Percentiles rank a stretch among this genome's conserved stretches.
These are phyloP conservation scores for Fusarium fracticaudum DNA, from an alignment of 2,329 filamentous ascomycete genomes.

Conservation along the genomic window DNA sequence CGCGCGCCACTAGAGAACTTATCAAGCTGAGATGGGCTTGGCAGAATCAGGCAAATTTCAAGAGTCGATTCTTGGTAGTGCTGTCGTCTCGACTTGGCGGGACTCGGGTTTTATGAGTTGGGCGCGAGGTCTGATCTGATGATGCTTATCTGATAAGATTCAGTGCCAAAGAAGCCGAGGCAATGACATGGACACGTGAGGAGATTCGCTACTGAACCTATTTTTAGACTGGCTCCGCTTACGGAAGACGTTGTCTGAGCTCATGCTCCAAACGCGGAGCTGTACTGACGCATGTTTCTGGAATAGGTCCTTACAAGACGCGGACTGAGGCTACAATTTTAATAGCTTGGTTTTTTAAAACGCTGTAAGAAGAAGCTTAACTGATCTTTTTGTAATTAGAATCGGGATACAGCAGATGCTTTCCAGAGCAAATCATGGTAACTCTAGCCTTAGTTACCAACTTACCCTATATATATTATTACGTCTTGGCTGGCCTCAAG, in stretches of 20 bases:
- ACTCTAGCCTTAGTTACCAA: rapidly evolving
- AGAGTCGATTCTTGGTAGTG: not conserved
- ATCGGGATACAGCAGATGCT: rapidly evolving
- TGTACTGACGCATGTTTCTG: too few species aligned
- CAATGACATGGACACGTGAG: not conserved
- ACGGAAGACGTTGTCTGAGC: not conserved
- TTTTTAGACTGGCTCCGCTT: not conserved
- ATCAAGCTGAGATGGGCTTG: not conserved
- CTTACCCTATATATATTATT: not conserved
- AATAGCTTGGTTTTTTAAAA: rapidly evolving
- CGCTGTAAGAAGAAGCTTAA: rapidly evolving
- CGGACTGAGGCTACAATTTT: rapidly evolving
- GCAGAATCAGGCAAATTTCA: not conserved
- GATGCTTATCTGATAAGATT: not conserved
- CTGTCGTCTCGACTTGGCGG: not conserved
- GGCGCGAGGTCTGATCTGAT: not conserved
- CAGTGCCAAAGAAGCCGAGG: not conserved
- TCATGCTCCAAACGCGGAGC: not conserved
- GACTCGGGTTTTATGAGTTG: not conserved
- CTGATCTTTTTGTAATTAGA: rapidly evolving
- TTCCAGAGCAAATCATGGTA: not conserved
- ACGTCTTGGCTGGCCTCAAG: not conserved
- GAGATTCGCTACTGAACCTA: rapidly evolving
- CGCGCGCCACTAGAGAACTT: not conserved
- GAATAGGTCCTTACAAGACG: too few species aligned